A percentile compares a stretch with the other conserved stretches of the same genome.
Evolutionary conservation across 768 basidiomycete species (phyloP).

Genomic region (Lepiota brunneoincarnata): DNA sequence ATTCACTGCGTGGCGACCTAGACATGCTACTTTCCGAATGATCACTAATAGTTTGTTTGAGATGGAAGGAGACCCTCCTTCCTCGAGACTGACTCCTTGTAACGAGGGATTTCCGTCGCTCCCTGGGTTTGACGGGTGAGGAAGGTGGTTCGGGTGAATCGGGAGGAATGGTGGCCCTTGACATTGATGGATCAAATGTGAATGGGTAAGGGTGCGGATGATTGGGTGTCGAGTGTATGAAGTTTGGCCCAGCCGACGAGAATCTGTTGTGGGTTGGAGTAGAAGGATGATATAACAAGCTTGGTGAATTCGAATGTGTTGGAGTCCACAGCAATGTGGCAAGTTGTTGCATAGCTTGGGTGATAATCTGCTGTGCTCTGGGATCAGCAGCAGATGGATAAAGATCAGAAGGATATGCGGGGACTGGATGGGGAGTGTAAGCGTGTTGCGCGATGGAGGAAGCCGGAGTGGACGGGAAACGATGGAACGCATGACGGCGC

Average conservation of each 20-base stretch:
- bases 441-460: conserved; percentile 17
- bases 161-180: conserved; percentile 48
- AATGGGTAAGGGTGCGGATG: conserved; percentile 17
- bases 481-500: background rate
- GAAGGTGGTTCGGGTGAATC: conserved; percentile 46
- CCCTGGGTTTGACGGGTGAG: conserved; percentile 29
- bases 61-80: conserved; percentile 54
- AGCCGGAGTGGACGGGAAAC: conserved; percentile 19
- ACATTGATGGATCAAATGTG: conserved; percentile 43
- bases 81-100: conserved; percentile 51
- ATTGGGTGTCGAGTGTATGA: conserved; percentile 14
- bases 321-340: conserved; percentile 32
- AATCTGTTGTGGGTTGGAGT: conserved; percentile 5
- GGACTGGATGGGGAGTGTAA: conserved; percentile 14
- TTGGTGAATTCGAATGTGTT: conserved; percentile 18
- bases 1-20: conserved; percentile 6
- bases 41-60: conserved; percentile 28
- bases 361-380: conserved; percentile 39
- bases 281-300: conserved; percentile 16
- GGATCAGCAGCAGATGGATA: conserved; percentile 36
- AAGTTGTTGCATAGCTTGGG: conserved; percentile 43
- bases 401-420: conserved; percentile 20
- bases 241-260: conserved; percentile 5
- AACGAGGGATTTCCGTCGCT: conserved; percentile 35
- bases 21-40: conserved; percentile 14